A percentile compares a stretch with the other conserved stretches of the same genome.
Evolutionary conservation across 2,329 filamentous ascomycete genomes (phyloP).

Genomic region (Fusarium domesticum): DNA sequence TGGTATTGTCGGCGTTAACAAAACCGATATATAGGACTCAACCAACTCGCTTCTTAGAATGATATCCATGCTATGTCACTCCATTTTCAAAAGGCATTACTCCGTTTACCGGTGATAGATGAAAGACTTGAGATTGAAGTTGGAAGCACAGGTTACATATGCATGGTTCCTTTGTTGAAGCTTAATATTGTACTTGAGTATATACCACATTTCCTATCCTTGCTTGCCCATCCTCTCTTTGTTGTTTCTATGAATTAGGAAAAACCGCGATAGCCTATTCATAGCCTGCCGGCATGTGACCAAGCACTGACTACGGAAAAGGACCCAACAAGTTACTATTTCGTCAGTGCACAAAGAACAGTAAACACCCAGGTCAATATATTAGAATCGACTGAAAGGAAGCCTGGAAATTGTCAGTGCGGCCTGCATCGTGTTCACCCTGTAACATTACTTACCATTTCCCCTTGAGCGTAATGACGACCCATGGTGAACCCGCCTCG

Average conservation of each 20-base stretch:
- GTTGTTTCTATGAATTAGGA: not conserved
- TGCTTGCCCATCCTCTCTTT: not conserved
- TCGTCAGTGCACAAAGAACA: not conserved
- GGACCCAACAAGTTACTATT: too few relatives aligned
- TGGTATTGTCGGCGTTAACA: constrained; percentile 24
- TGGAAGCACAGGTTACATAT: constrained; percentile 6
- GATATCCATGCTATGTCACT: too few relatives aligned
- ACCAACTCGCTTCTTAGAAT: constrained; percentile 10
- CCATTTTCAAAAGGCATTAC: too few relatives aligned
- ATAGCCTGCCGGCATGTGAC: not conserved
- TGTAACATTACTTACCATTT: constrained; percentile 65
- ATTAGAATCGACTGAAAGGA: constrained; percentile 35
- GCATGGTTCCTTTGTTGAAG: constrained; percentile 16
- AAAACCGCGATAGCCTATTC: not conserved
- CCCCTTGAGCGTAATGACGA: constrained; percentile 76
- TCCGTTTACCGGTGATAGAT: too few relatives aligned
- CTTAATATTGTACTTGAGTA: constrained; percentile 33
- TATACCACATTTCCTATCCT: constrained; percentile 9
- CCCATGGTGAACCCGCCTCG: constrained; percentile 76
- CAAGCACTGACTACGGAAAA: too few relatives aligned
- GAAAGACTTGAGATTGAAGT: constrained; percentile 1
- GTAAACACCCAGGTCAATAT: not conserved
- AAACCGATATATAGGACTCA: constrained; percentile 2
- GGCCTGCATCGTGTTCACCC: not conserved
- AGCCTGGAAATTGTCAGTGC: constrained; percentile 25